Conservation (phyloP, 352 stramenopile species). For the Pythium diclinum region DNA sequence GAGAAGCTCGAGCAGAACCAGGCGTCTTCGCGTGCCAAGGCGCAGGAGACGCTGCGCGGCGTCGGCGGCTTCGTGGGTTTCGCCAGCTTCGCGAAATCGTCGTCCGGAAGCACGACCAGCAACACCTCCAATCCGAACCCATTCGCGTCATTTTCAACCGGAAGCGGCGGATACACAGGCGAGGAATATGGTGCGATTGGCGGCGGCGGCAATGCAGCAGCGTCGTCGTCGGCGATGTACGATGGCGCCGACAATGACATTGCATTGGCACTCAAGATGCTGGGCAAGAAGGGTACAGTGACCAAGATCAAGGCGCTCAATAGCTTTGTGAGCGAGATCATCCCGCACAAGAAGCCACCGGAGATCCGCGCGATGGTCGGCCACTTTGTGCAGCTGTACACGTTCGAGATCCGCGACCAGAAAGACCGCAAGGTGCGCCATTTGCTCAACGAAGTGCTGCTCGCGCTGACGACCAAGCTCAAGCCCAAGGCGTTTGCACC, state of each 20-base stretch:
- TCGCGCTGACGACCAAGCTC: constrained; percentile 53
- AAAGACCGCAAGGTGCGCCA: constrained; percentile 83
- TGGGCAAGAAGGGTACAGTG: constrained; percentile 77
- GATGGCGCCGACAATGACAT: constrained; percentile 78
- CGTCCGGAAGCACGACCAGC: neutral
- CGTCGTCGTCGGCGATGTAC: constrained; percentile 55
- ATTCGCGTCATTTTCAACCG: constrained; percentile 23
- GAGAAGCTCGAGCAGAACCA: constrained; percentile 83
- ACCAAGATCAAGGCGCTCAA: constrained; percentile 82
- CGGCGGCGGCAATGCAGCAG: constrained; percentile 16
- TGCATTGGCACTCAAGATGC: constrained; percentile 76
- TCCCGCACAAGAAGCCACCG: constrained; percentile 52
- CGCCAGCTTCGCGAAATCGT: constrained; percentile 48
- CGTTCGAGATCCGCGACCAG: constrained; percentile 77
- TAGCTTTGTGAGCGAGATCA: constrained; percentile 51
- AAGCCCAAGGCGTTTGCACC: constrained; percentile 64
- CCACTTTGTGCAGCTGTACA: constrained; percentile 76
- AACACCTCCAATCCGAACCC: constrained; percentile 5
- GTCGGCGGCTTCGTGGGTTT: constrained; percentile 70
- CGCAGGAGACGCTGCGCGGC: constrained; percentile 52
- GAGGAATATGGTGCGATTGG: constrained; percentile 12
- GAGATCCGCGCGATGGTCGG: constrained; percentile 72
- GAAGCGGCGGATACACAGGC: constrained; percentile 15
- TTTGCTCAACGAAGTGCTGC: constrained; percentile 71
- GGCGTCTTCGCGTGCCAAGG: constrained; percentile 74